Evolutionary conservation across 2,329 filamentous ascomycete genomes (phyloP).

Genomic region (Grosmannia huntii): DNA sequence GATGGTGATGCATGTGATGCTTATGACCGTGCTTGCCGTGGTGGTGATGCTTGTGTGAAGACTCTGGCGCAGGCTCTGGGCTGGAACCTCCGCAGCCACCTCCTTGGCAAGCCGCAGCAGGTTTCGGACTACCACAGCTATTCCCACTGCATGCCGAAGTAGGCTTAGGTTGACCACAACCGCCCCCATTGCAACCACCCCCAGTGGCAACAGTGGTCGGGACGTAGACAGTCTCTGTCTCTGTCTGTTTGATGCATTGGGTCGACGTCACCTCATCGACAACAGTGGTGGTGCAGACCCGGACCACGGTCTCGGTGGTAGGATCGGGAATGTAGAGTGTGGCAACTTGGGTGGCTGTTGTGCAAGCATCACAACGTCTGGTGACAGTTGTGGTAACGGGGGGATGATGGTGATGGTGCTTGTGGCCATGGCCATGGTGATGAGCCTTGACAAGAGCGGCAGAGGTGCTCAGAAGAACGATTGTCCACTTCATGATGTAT

Average conservation of each 20-base stretch:
- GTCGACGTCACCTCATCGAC: background rate
- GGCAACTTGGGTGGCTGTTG: background rate
- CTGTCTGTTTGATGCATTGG: background rate
- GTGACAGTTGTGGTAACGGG: background rate
- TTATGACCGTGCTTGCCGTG: background rate
- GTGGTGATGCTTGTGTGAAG: background rate
- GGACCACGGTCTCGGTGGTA: background rate
- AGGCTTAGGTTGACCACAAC: background rate
- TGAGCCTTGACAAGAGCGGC: conserved; percentile 5
- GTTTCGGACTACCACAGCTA: background rate
- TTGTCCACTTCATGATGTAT: conserved; percentile 10
- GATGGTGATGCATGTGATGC: background rate
- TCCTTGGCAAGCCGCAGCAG: background rate
- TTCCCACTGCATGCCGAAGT: background rate
- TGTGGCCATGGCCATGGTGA: background rate
- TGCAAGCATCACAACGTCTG: background rate
- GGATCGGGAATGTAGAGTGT: background rate
- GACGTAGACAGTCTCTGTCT: background rate
- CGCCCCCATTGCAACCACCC: background rate
- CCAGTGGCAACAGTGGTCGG: background rate
- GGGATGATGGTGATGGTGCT: conserved; percentile 1
- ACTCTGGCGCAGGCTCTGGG: background rate
- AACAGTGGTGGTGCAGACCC: background rate
- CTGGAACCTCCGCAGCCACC: background rate
- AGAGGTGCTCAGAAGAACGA: conserved; percentile 7